phyloP scores from a whole-genome alignment of 129 eudicot genomes.

The Tagetes erecta region DNA sequence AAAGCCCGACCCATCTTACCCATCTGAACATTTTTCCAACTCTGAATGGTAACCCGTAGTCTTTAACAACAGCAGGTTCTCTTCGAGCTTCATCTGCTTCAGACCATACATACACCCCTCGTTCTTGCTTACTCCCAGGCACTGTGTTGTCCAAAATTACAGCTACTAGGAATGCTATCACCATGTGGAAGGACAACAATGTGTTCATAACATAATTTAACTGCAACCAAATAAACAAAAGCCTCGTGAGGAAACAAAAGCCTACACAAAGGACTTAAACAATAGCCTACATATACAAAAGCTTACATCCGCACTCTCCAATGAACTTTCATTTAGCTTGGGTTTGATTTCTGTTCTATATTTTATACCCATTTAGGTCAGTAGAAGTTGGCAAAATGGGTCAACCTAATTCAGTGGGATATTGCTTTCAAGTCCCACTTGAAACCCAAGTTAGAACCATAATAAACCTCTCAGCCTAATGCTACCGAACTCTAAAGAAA shows the following conservation, averaged over 20 bases:
- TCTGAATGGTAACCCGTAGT: constrained; percentile 83
- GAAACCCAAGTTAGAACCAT: not conserved
- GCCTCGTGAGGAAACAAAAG: not conserved
- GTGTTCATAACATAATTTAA: constrained; percentile 81
- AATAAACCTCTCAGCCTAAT: too few species aligned
- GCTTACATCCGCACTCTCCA: too few species aligned
- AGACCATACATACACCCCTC: constrained; percentile 93
- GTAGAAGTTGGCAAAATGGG: too few species aligned
- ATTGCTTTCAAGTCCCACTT: not conserved
- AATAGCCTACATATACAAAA: not conserved
- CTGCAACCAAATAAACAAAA: constrained; percentile 36
- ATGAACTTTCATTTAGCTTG: too few species aligned
- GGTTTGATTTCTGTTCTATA: too few species aligned
- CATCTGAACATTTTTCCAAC: constrained; percentile 84
- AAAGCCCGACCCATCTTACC: constrained; percentile 97
- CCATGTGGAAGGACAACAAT: constrained; percentile 91
- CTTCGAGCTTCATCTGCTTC: constrained; percentile 80
- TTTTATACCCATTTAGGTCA: too few species aligned
- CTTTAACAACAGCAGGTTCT: constrained; percentile 80
- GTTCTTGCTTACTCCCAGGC: constrained; percentile 92
- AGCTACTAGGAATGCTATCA: constrained; percentile 85
- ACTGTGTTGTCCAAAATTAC: constrained; percentile 88
- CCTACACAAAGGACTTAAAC: not conserved
- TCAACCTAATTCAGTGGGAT: too few species aligned
- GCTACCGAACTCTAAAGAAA: not conserved